Conservation (phyloP, 2,329 filamentous ascomycete genomes). For the Penicillium psychrosexuale region DNA sequence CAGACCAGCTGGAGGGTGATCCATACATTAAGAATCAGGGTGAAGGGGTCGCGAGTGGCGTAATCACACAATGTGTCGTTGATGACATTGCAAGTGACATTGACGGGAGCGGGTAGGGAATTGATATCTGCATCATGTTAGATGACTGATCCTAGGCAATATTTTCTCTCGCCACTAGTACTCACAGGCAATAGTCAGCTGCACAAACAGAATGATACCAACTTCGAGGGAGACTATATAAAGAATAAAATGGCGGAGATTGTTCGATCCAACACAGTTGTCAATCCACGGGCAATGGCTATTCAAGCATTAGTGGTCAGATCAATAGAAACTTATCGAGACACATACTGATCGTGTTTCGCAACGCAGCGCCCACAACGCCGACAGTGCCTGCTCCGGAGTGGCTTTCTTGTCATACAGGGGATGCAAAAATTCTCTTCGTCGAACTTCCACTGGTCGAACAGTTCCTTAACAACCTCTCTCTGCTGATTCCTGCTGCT, state of each 20-base stretch:
- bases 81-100: conserved; percentile 66
- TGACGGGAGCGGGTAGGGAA: conserved; percentile 52
- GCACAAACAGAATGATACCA: conserved; percentile 70
- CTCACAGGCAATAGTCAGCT: conserved; percentile 70
- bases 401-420: conserved; percentile 89
- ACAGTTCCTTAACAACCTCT: conserved; percentile 79
- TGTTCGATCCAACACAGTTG: conserved; percentile 94
- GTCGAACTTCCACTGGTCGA: conserved; percentile 84
- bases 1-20: conserved; percentile 79
- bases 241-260: conserved; percentile 90
- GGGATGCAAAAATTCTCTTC: conserved; percentile 89
- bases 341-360: conserved; percentile 88
- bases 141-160: neutral
- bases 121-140: conserved; percentile 56
- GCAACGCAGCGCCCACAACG: conserved; percentile 89
- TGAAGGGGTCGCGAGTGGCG: conserved; percentile 79
- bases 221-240: conserved; percentile 77
- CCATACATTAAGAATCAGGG: conserved; percentile 77
- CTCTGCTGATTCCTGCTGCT: conserved; percentile 87
- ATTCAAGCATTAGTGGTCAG: conserved; percentile 5
- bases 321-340: neutral
- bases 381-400: conserved; percentile 94
- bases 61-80: conserved; percentile 71
- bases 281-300: conserved; percentile 98
- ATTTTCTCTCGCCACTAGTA: conserved; percentile 11